Evolutionary conservation across 139 green algal genomes (phyloP).

Genomic region (Chara braunii): DNA sequence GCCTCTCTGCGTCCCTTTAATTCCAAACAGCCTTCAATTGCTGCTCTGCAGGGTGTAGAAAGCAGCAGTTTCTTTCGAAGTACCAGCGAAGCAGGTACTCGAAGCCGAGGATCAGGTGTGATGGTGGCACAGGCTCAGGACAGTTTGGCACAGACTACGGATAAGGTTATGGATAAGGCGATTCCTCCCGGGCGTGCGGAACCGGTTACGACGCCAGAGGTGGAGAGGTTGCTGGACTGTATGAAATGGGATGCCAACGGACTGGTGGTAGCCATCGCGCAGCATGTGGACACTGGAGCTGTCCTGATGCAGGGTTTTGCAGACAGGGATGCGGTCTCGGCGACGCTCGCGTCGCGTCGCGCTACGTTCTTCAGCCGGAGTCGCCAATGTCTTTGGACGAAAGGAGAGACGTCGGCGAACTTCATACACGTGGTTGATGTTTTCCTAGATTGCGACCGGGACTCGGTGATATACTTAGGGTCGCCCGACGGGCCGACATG

Average conservation of each 20-base stretch:
- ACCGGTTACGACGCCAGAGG: conserved; percentile 1
- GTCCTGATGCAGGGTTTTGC: conserved; percentile 92
- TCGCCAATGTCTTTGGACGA: conserved; percentile 86
- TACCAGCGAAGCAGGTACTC: too few species aligned
- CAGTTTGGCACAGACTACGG: too few species aligned
- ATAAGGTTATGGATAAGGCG: too few species aligned
- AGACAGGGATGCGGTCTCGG: conserved; percentile 66
- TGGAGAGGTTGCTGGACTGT: conserved; percentile 60
- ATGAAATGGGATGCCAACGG: conserved; percentile 80
- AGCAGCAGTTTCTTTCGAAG: too few species aligned
- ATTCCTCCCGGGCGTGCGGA: too few species aligned
- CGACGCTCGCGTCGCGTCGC: conserved; percentile 60
- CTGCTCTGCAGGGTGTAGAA: too few species aligned
- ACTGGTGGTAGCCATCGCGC: conserved; percentile 84
- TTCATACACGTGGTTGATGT: conserved; percentile 78
- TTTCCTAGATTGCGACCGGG: conserved; percentile 82
- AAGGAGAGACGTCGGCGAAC: conserved; percentile 90
- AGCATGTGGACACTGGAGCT: conserved; percentile 91
- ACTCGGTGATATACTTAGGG: conserved; percentile 87
- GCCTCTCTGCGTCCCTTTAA: too few species aligned
- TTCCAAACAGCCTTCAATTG: too few species aligned
- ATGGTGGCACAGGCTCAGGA: too few species aligned
- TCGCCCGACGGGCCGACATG: conserved; percentile 41
- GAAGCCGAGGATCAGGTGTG: too few species aligned
- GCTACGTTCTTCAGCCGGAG: conserved; percentile 94